Evolutionary conservation across 2,329 filamentous ascomycete species (phyloP).

Genomic region (Clarireedia sp.): DNA sequence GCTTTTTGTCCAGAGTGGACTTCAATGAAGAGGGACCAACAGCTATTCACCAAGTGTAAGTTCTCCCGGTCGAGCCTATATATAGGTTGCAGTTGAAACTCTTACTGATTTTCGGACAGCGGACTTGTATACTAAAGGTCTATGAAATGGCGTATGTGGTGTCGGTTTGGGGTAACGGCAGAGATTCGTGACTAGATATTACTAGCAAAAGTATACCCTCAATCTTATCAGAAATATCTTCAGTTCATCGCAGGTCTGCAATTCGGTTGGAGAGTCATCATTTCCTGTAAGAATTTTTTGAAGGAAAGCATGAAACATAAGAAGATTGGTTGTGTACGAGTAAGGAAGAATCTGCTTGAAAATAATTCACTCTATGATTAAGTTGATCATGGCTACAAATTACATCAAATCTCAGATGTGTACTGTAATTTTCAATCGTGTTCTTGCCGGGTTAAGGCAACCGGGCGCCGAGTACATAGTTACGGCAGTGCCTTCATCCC

Average conservation of each 20-base stretch:
- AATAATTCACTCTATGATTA: too few species aligned
- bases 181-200: neutral
- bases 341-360: too few species aligned
- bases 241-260: neutral
- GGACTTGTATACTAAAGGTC: conserved; percentile 9
- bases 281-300: too few species aligned
- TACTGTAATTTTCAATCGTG: too few species aligned
- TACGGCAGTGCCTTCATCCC: neutral
- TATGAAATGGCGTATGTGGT: neutral
- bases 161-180: neutral
- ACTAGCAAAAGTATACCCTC: conserved; percentile 5
- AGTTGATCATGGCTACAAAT: too few species aligned
- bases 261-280: neutral
- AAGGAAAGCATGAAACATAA: too few species aligned
- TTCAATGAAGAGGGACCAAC: conserved; percentile 30
- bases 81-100: neutral
- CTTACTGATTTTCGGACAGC: neutral
- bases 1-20: conserved; percentile 54
- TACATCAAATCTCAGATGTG: too few species aligned
- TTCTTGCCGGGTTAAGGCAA: too few species aligned
- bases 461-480: too few species aligned
- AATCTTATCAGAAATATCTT: neutral
- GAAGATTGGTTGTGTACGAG: too few species aligned
- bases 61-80: neutral
- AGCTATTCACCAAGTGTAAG: conserved; percentile 31